These are phyloP conservation scores for Fusarium mangiferae DNA, from an alignment of 2,329 filamentous ascomycete genomes.

Conservation along the genomic window DNA sequence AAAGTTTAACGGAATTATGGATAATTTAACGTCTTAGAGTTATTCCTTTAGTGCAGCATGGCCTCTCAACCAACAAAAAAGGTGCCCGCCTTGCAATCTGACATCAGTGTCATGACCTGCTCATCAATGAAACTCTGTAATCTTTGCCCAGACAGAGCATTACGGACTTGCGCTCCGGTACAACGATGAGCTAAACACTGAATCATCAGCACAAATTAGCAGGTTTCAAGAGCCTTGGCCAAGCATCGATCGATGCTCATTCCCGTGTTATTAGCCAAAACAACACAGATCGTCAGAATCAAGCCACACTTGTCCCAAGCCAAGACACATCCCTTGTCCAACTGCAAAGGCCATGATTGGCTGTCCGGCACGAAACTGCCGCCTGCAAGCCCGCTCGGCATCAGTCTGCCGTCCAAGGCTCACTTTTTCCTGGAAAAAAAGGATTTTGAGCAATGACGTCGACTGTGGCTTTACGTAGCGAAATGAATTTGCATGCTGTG, in stretches of 20 bases:
- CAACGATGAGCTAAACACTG: background rate
- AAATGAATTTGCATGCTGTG: background rate
- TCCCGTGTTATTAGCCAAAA: conserved; percentile 3
- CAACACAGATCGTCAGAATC: background rate
- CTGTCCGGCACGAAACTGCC: conserved; percentile 29
- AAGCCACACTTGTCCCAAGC: conserved; percentile 29
- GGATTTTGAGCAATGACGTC: conserved; percentile 27
- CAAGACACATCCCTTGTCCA: conserved; percentile 20
- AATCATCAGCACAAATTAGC: conserved; percentile 9
- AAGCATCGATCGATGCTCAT: background rate
- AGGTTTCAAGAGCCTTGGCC: conserved; percentile 8
- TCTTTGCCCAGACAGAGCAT: background rate
- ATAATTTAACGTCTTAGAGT: background rate
- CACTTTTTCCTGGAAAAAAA: conserved; percentile 2
- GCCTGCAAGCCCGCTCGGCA: conserved; percentile 29
- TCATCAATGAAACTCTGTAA: background rate
- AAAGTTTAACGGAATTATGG: conserved; percentile 3
- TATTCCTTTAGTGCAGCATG: background rate
- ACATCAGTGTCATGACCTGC: background rate
- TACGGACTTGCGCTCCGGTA: background rate
- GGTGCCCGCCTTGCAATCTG: background rate
- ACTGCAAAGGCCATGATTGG: conserved; percentile 11
- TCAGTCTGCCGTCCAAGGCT: conserved; percentile 30
- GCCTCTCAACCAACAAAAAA: background rate
- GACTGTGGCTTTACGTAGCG: conserved; percentile 25